Percentiles rank a stretch among this genome's conserved stretches.
Evolutionary conservation across 1,284 basidiomycete genomes (phyloP).

Genomic region (Hemileia vastatrix): DNA sequence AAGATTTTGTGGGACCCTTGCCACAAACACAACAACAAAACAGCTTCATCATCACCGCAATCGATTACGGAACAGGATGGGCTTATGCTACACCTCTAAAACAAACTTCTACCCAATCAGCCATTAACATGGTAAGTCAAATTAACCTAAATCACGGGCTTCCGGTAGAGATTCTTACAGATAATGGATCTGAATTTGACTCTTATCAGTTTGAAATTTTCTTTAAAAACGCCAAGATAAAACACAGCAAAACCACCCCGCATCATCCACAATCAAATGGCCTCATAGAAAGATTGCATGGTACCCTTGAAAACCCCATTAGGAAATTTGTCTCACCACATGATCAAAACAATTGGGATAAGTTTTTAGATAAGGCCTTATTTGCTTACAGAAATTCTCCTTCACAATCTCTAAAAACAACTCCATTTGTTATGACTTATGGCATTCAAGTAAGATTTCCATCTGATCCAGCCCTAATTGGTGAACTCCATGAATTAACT

Average conservation of each 20-base stretch:
- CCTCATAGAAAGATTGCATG: constrained; percentile 7
- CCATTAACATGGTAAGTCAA: neutral
- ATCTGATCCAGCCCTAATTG: no score
- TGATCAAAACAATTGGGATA: constrained; percentile 4
- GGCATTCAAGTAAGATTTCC: no score
- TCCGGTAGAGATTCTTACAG: neutral
- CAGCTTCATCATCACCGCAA: neutral
- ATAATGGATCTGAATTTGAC: constrained; percentile 3
- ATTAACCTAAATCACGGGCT: constrained; percentile 2
- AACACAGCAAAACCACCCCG: neutral
- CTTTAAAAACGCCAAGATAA: neutral
- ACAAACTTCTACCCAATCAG: neutral
- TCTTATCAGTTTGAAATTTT: neutral
- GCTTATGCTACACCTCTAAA: neutral
- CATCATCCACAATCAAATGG: constrained; percentile 14
- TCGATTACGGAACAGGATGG: constrained; percentile 13
- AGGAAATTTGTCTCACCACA: neutral
- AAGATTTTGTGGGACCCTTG: constrained; percentile 6
- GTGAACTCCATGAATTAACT: no score
- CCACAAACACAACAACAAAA: neutral
- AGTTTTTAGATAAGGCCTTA: neutral
- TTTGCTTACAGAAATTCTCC: neutral
- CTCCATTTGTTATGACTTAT: constrained; percentile 5
- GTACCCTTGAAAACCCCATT: neutral
- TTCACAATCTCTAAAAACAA: neutral